Evolutionary conservation across 1,284 basidiomycete genomes (phyloP).

Genomic region (Wallemia mellicola): DNA sequence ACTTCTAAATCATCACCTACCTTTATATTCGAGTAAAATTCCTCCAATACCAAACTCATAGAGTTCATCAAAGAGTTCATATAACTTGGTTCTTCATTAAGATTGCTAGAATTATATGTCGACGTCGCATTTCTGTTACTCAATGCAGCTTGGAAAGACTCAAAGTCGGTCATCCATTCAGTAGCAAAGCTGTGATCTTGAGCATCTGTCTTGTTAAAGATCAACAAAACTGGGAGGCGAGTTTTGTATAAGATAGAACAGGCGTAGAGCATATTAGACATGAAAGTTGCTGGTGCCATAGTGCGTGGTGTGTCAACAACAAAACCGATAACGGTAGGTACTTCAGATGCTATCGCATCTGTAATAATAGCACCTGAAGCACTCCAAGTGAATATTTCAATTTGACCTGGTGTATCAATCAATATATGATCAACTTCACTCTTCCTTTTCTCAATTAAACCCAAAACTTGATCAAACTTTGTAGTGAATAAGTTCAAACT

Average conservation of each 20-base stretch:
- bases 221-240: conserved; percentile 79
- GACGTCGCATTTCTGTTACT: conserved; percentile 11
- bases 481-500: conserved; percentile 94
- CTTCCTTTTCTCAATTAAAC: conserved; percentile 67
- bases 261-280: conserved; percentile 99
- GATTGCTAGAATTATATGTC: conserved; percentile 2
- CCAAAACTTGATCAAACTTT: conserved; percentile 92
- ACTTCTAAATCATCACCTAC: conserved; percentile 19
- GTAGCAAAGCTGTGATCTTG: conserved; percentile 63
- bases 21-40: conserved; percentile 90
- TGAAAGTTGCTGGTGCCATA: conserved; percentile 84
- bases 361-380: conserved; percentile 96
- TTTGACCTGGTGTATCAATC: conserved; percentile 92
- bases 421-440: conserved; percentile 68
- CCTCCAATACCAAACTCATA: conserved; percentile 93
- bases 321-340: conserved; percentile 86
- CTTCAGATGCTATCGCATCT: conserved; percentile 71
- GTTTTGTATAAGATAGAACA: conserved; percentile 98
- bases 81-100: conserved; percentile 72
- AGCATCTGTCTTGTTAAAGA: conserved; percentile 91
- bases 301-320: conserved; percentile 93
- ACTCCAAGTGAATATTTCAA: conserved; percentile 99
- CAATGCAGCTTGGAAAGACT: conserved; percentile 27
- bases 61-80: conserved; percentile 98
- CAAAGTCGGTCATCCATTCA: conserved; percentile 97